Percentiles rank a stretch among this genome's conserved stretches.
These are phyloP conservation scores for Talaromyces stipitatus DNA, from an alignment of 495 filamentous ascomycete species.

Conservation along the genomic window DNA sequence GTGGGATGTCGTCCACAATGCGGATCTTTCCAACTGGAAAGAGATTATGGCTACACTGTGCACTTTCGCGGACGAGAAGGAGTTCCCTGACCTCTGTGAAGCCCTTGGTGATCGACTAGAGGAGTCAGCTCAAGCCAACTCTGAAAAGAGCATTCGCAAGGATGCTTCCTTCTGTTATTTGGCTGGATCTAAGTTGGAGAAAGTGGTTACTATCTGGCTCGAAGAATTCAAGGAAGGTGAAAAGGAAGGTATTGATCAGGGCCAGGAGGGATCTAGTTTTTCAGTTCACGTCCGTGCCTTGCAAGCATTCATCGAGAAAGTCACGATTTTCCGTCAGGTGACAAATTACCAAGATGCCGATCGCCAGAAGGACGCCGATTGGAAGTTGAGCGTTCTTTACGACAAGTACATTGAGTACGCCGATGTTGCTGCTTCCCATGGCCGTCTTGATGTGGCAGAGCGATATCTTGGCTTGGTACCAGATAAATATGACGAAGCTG, in stretches of 20 bases:
- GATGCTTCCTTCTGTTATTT: slow-evolving; percentile 95
- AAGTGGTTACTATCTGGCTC: slow-evolving; percentile 91
- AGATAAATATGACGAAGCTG: slow-evolving; percentile 76
- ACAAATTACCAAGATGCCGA: slow-evolving; percentile 85
- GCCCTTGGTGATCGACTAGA: slow-evolving; percentile 86
- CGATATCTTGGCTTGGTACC: slow-evolving; percentile 89
- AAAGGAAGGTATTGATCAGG: slow-evolving; percentile 59
- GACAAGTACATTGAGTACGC: slow-evolving; percentile 96
- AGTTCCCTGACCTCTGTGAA: slow-evolving; percentile 95
- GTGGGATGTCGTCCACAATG: slow-evolving; percentile 97
- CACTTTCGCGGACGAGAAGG: slow-evolving; percentile 82
- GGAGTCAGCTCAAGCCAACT: slow-evolving; percentile 49
- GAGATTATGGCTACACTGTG: slow-evolving; percentile 93
- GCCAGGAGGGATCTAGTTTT: slow-evolving; percentile 68
- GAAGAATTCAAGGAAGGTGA: slow-evolving; percentile 78
- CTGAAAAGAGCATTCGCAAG: slow-evolving; percentile 55
- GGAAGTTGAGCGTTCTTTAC: slow-evolving; percentile 86
- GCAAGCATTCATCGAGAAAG: slow-evolving; percentile 95
- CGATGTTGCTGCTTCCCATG: slow-evolving; percentile 86
- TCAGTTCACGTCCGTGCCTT: slow-evolving; percentile 84
- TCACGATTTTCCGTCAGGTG: slow-evolving; percentile 91
- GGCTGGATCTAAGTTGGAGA: slow-evolving; percentile 92
- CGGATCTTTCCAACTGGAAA: slow-evolving; percentile 87
- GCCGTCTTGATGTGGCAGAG: slow-evolving; percentile 77
- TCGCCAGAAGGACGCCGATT: slow-evolving; percentile 56